Base-by-base conservation (phyloP, 805 yeast species). In the Candida michaelii region DNA sequence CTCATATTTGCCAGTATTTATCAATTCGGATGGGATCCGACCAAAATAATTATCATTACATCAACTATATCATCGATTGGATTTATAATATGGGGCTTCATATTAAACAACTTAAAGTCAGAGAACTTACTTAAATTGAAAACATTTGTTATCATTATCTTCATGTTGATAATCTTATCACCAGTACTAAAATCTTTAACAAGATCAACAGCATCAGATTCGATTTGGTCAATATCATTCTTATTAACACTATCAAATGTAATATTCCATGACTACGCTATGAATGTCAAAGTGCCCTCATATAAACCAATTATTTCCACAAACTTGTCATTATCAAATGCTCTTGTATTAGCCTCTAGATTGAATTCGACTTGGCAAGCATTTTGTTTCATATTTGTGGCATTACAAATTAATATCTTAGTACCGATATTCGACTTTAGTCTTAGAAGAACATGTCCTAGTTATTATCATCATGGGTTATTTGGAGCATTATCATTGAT, bases 101-200 rank as follows among this genome's bases (percentile, higher is more conserved):
- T 25, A 12, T 36, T 45, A 10, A 41, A 25, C 23, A 52, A 39
- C 32, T 52, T 41, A 11, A 36, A 33, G 17, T 25, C 42, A 39
- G 49, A 12, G 41, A 35, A 24, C 11, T 10, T 37, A 7, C 16
- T 29, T 2, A 29, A 33, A 31, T 14, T 83, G 27, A 87, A 86
- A 59, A 84, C 95, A 1, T 77, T 88, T 2, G 44, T 79, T 2
- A 65, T 93, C 19, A 82, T 90, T 10, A 73, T 83, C 1, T 76
- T 90, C 45, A 77, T 86, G 3, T 66, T 90, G 30, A 67, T 89
- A 31, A 82, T 93, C 1, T 69, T 91, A 32, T 85, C 97, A 0
- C 99, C 99, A 0, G 91, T 93, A 1, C 73, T 93, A 38, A 85
- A 87, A 52, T 89, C 97, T 0, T 71, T 93, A 32, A 89, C 97